phyloP scores from a whole-genome alignment of 345 rosid species.

The Rhodamnia argentea region DNA sequence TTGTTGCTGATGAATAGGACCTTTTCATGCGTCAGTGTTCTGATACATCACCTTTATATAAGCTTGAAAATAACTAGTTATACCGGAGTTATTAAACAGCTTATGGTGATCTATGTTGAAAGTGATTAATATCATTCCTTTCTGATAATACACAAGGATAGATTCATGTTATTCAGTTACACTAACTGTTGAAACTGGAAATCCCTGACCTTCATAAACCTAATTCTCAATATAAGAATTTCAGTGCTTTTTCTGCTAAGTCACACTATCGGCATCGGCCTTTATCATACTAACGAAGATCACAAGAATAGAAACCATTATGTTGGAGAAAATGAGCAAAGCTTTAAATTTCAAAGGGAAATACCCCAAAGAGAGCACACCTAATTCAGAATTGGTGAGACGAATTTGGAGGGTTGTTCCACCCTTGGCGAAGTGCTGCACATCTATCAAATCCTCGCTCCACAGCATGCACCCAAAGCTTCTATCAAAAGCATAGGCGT shows the following conservation, averaged over 20 bases:
- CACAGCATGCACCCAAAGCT: slow-evolving; percentile 62
- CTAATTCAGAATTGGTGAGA: slow-evolving; percentile 53
- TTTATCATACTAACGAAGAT: not conserved
- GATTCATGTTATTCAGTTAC: not conserved
- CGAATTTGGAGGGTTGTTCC: slow-evolving; percentile 36
- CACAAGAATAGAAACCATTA: not conserved
- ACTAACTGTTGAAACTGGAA: not conserved
- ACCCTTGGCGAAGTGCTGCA: slow-evolving; percentile 23
- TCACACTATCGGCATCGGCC: not conserved
- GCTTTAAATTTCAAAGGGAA: not conserved
- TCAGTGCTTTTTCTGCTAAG: not conserved
- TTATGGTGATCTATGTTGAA: not conserved
- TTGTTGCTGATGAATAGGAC: not conserved
- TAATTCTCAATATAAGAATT: not conserved
- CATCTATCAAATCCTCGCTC: slow-evolving; percentile 48
- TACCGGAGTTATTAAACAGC: not conserved
- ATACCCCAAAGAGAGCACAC: slow-evolving; percentile 9
- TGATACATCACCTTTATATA: not conserved
- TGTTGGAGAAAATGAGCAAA: not conserved
- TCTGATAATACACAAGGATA: not conserved
- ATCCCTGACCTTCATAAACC: not conserved
- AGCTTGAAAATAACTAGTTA: not conserved
- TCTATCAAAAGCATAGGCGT: slow-evolving; percentile 29
- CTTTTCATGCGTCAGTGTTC: not conserved
- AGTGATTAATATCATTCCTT: not conserved